A percentile compares a stretch with the other conserved stretches of the same genome.
phyloP scores from a whole-genome alignment of 2,329 filamentous ascomycete genomes.

The Pyrenochaeta sp. region DNA sequence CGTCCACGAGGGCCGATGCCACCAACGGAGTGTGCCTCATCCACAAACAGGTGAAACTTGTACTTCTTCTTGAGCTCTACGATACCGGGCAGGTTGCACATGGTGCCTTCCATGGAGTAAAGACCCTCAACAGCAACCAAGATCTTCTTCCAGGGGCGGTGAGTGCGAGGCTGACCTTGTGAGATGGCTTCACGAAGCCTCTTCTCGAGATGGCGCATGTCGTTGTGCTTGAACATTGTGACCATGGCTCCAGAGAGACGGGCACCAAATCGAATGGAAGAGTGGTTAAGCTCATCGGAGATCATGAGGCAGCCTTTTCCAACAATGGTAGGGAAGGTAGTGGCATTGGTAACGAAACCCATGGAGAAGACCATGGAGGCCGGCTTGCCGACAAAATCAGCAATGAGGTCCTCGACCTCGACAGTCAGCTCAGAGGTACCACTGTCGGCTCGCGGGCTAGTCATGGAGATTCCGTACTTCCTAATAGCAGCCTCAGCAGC shows the following conservation, averaged over 20 bases:
- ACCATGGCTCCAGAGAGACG: constrained; percentile 95
- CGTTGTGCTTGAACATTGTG: constrained; percentile 96
- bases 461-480: constrained; percentile 83
- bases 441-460: constrained; percentile 81
- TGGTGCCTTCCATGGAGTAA: constrained; percentile 99
- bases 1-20: constrained; percentile 87
- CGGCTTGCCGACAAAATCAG: constrained; percentile 91
- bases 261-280: constrained; percentile 94
- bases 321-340: constrained; percentile 88
- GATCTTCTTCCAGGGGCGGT: constrained; percentile 99
- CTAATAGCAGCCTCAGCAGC: constrained; percentile 84
- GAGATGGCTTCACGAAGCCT: constrained; percentile 91
- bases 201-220: constrained; percentile 86
- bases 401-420: constrained; percentile 90
- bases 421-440: constrained; percentile 87
- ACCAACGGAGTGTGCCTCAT: constrained; percentile 95
- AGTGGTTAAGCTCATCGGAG: constrained; percentile 97
- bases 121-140: constrained; percentile 94
- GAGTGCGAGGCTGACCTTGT: constrained; percentile 96
- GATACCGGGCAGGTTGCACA: constrained; percentile 95
- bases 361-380: constrained; percentile 97
- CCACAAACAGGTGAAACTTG: constrained; percentile 95
- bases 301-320: constrained; percentile 93
- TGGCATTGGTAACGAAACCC: constrained; percentile 96
- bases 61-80: constrained; percentile 90